Evolutionary conservation across 176 grass and related monocot genomes (phyloP).

Genomic region (Triticum dicoccoides): DNA sequence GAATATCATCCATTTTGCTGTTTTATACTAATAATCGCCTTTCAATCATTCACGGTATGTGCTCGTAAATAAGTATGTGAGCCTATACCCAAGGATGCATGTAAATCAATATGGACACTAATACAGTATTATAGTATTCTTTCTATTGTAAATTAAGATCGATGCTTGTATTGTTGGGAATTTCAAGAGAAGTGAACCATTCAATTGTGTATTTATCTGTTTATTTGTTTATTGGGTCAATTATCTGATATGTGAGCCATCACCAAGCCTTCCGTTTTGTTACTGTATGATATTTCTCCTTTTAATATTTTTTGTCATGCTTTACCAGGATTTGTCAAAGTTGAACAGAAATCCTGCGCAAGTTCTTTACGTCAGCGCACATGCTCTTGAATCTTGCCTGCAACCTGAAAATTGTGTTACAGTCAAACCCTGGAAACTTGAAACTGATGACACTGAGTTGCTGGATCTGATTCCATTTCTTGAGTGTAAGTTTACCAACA

Average conservation of each 20-base stretch:
- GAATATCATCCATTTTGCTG: slow-evolving; percentile 11
- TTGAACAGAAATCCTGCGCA: slow-evolving; percentile 82
- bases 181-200: background rate
- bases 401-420: slow-evolving; percentile 72
- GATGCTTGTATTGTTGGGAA: background rate
- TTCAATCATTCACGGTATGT: slow-evolving; percentile 4
- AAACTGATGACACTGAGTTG: slow-evolving; percentile 72
- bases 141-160: background rate
- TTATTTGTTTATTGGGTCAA: background rate
- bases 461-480: slow-evolving; percentile 98
- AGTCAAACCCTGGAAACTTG: slow-evolving; percentile 84
- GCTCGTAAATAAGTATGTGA: slow-evolving; percentile 1
- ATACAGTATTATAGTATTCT: background rate
- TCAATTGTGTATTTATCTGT: background rate
- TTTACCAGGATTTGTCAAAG: slow-evolving; percentile 82
- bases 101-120: background rate
- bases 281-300: slow-evolving; percentile 2
- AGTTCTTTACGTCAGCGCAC: slow-evolving; percentile 72
- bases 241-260: background rate
- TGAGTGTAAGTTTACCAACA: slow-evolving; percentile 65
- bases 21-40: background rate
- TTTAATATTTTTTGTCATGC: slow-evolving; percentile 18
- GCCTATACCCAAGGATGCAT: slow-evolving; percentile 1
- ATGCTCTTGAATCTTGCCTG: slow-evolving; percentile 70
- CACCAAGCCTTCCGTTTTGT: background rate